Conservation (phyloP, 306 rosid genomes). For the Luffa acutangula region DNA sequence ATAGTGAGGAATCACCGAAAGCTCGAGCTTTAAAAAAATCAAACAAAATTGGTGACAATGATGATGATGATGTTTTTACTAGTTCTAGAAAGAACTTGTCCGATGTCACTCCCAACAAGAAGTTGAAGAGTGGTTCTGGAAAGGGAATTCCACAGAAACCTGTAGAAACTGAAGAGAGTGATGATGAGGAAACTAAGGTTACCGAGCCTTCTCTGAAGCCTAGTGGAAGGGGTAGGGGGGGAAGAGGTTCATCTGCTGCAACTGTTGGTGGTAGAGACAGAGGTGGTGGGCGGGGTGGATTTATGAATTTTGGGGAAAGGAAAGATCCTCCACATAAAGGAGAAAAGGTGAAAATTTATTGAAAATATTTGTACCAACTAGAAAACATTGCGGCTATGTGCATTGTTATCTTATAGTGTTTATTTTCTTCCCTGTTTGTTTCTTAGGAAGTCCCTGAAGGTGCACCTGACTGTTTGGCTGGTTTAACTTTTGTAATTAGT, state of each 20-base stretch:
- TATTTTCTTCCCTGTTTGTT: slow-evolving; percentile 21
- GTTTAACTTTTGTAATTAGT: slow-evolving; percentile 86
- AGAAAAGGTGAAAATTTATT: slow-evolving; percentile 58
- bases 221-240: slow-evolving; percentile 75
- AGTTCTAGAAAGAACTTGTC: slow-evolving; percentile 30
- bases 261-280: slow-evolving; percentile 80
- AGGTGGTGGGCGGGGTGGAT: slow-evolving; percentile 88
- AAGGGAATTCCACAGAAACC: slow-evolving; percentile 40
- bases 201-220: slow-evolving; percentile 33
- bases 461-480: slow-evolving; percentile 71
- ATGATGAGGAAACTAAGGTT: slow-evolving; percentile 44
- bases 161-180: slow-evolving; percentile 39
- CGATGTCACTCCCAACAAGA: slow-evolving; percentile 53
- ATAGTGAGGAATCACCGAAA: slow-evolving; percentile 23
- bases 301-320: slow-evolving; percentile 93
- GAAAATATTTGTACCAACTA: slow-evolving; percentile 2
- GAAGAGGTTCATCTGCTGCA: slow-evolving; percentile 49
- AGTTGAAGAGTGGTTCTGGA: slow-evolving; percentile 61
- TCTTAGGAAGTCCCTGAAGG: slow-evolving; percentile 94
- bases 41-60: slow-evolving; percentile 33
- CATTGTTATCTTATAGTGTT: slow-evolving; percentile 9
- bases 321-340: slow-evolving; percentile 97
- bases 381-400: neutral
- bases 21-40: slow-evolving; percentile 30
- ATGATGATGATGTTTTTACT: slow-evolving; percentile 30